Percentiles rank a stretch among this genome's conserved stretches.
These are phyloP conservation scores for Onygenales sp. DNA, from an alignment of 2,329 filamentous ascomycete genomes.

Conservation along the genomic window DNA sequence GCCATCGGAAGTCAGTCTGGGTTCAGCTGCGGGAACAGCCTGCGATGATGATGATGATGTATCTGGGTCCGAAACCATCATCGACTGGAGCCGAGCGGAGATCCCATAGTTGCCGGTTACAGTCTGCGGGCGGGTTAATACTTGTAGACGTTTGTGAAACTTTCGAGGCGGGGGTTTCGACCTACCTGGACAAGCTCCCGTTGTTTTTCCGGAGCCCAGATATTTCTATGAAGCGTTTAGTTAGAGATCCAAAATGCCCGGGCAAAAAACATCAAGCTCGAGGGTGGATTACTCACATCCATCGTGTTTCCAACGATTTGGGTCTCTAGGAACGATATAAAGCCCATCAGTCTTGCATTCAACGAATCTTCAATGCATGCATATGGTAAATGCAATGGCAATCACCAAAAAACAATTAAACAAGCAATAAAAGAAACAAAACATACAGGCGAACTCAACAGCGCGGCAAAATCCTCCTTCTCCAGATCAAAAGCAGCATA, in stretches of 20 bases:
- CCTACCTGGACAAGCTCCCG: slow-evolving; percentile 42
- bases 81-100: slow-evolving; percentile 53
- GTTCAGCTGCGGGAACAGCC: slow-evolving; percentile 12
- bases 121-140: slow-evolving; percentile 14
- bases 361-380: not conserved
- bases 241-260: slow-evolving; percentile 6
- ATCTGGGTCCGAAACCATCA: slow-evolving; percentile 52
- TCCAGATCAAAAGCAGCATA: slow-evolving; percentile 30
- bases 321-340: slow-evolving; percentile 28
- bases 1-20: slow-evolving; percentile 9
- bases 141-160: not conserved
- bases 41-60: slow-evolving; percentile 4
- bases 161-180: not conserved
- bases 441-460: slow-evolving; percentile 26
- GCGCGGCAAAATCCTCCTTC: slow-evolving; percentile 22
- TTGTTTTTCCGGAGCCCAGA: slow-evolving; percentile 59
- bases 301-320: slow-evolving; percentile 48
- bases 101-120: slow-evolving; percentile 58
- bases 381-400: too few species aligned
- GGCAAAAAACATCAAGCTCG: not conserved
- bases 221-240: slow-evolving; percentile 41
- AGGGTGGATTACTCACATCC: slow-evolving; percentile 49
- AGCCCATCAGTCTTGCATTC: not conserved
- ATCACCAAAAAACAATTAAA: too few species aligned
- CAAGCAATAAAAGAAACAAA: not conserved